Base-by-base conservation (phyloP, 2,329 filamentous ascomycete genomes). In the Diplodia scrobiculata region DNA sequence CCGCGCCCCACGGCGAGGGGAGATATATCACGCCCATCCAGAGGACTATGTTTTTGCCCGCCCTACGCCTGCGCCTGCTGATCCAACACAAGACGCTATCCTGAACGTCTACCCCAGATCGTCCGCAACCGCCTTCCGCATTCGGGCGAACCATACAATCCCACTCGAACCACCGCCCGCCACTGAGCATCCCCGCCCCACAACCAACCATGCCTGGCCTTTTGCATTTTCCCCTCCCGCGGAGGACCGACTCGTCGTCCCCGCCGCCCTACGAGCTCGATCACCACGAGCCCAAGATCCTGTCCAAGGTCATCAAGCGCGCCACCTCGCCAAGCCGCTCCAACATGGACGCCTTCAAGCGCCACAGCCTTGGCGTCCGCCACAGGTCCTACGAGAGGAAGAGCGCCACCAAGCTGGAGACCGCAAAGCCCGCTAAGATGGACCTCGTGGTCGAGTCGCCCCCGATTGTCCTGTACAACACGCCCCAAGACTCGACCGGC, bases 381-480 rank as follows among this genome's bases (percentile, higher is more conserved):
- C 72, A 73, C 67, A 70, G 72, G 53, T 71, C 72, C 7, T 36
- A 36, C 1, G 72, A 74, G 68, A 74, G 73, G 68, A 77, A 76
- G 70, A 74, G 70, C n/a, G 32, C 27, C 51, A 74, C 75, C 53
- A 75, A 73, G 69, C 67, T 74, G 7, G 76, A 77, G 34, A 72
- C 77, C 7, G 71, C 74, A 41, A 78, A 80, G 58, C 76, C 82
- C 2, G 83, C 84, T 60, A 84, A 81, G 68, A 77, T 89, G 69
- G 81, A 84, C 67, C 81, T 89, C 72, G 77, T 83, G 71, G 89
- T 97, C 69, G 93, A 97, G 81, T 96, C 91, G 13, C 92, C 92
- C 1, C 93, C 93, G 2, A 84, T 94, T 19, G 86, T 97, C 53
- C 89, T 97, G 79, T 91, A 95, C 73, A 92, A 92, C 69, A 82